Base-by-base conservation (phyloP, 2,329 filamentous ascomycete genomes). In the Endothia cerciana region DNA sequence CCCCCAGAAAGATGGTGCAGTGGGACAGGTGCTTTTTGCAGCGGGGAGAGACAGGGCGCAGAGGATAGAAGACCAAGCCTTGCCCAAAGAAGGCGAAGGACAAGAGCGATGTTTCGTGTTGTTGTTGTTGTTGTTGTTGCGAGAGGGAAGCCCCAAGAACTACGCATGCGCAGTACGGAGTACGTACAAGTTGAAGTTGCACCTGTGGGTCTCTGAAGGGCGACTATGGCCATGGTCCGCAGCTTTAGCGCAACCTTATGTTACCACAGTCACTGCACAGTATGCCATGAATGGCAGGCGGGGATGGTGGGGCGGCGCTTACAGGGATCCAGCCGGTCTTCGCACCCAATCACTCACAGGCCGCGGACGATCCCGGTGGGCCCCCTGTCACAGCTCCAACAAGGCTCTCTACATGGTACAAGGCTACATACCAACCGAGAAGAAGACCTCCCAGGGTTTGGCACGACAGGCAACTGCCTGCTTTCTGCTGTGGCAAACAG, bases 231-330 rank as follows among this genome's bases (percentile, higher is more conserved):
- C n/a, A 41, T 57, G 47, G 6, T 22, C 47, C 47, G 10, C 41
- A 41, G 36, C n/a, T 41, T 17, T 58, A 58, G 55, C 55, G 33
- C 55, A 41, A 58, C 8, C 55, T 58, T 58, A 58, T 38, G 13
- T 4, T 45, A 45, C 2, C n/a, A 45, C n/a, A n/a, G n/a, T n/a
- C n/a, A n/a, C n/a, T 47, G 33, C 30, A 19, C 17, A 33, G 55
- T 40, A 25, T 15, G 15, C n/a, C 38, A 28, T 51, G 7, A 28
- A 13, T 30, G 25, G 47, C 33, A 51, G 47, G 36, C 38, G 40
- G 40, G 47, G 19, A 17, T 51, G 57, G 22, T 61, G 62, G 62
- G 65, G 57, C 57, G 62, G 62, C 62, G 62, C 62, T 58, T 61
- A 51, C 62, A 64, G 30, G 64, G 64, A 33, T 59, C 40, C 25